These are phyloP conservation scores for Alternaria consortialis DNA, from an alignment of 2,329 filamentous ascomycete species.

Conservation along the genomic window DNA sequence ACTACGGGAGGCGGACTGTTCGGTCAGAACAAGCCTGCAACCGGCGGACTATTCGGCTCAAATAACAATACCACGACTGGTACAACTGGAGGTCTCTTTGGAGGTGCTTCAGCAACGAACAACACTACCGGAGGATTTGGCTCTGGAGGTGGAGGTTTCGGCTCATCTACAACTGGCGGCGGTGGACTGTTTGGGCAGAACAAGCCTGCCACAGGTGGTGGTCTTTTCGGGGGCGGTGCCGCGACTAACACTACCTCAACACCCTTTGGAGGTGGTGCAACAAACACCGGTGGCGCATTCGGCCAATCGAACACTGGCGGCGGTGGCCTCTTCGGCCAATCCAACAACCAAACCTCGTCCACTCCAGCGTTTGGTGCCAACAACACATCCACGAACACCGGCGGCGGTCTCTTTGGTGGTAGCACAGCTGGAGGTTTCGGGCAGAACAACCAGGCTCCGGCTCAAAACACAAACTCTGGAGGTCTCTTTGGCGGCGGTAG, in stretches of 20 bases:
- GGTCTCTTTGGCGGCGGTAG: slow-evolving; percentile 54
- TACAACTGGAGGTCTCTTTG: slow-evolving; percentile 47
- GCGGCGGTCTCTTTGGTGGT: slow-evolving; percentile 41
- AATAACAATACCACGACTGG: slow-evolving; percentile 39
- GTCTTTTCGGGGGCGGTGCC: slow-evolving; percentile 44
- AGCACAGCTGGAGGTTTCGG: slow-evolving; percentile 42
- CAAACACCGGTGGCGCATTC: slow-evolving; percentile 34
- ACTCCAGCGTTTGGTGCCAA: slow-evolving; percentile 40
- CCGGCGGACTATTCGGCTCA: slow-evolving; percentile 52
- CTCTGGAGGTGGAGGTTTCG: slow-evolving; percentile 47
- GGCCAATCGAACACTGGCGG: slow-evolving; percentile 41
- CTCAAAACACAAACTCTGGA: slow-evolving; percentile 38
- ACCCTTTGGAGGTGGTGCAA: slow-evolving; percentile 39
- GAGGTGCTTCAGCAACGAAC: slow-evolving; percentile 32
- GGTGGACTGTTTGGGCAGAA: slow-evolving; percentile 61
- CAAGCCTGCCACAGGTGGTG: slow-evolving; percentile 47
- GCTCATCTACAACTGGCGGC: slow-evolving; percentile 34
- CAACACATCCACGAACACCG: slow-evolving; percentile 38
- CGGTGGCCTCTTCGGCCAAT: slow-evolving; percentile 49
- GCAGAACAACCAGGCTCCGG: slow-evolving; percentile 39
- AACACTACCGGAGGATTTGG: slow-evolving; percentile 41
- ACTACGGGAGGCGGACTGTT: slow-evolving; percentile 46
- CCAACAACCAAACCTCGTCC: slow-evolving; percentile 36
- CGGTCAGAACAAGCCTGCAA: slow-evolving; percentile 47
- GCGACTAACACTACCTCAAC: slow-evolving; percentile 36